These are phyloP conservation scores for Volvox carteri DNA, from an alignment of 163 green algal genomes.

Conservation along the genomic window DNA sequence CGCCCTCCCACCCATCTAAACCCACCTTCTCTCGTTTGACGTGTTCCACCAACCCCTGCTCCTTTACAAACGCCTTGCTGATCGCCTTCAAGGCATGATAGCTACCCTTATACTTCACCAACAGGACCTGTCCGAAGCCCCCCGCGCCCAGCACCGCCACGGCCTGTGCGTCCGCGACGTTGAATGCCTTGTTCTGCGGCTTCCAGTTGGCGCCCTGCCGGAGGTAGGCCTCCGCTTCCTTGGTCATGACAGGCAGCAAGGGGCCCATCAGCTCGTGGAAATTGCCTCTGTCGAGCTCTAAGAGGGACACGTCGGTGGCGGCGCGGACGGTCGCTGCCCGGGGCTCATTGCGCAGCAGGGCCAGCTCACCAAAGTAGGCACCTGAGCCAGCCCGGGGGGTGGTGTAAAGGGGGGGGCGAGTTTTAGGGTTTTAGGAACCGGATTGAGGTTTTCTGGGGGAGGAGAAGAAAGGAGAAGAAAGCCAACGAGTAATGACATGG, in stretches of 20 bases:
- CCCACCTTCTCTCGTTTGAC: slow-evolving; percentile 87
- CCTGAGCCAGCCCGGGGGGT: slow-evolving; percentile 61
- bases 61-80: slow-evolving; percentile 87
- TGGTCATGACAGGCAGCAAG: slow-evolving; percentile 65
- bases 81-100: slow-evolving; percentile 92
- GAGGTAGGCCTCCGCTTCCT: slow-evolving; percentile 62
- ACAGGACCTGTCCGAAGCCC: slow-evolving; percentile 84
- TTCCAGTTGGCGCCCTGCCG: slow-evolving; percentile 40
- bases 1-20: background rate
- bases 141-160: slow-evolving; percentile 87
- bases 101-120: slow-evolving; percentile 63
- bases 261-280: slow-evolving; percentile 69
- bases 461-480: no score
- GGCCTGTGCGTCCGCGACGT: slow-evolving; percentile 75
- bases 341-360: slow-evolving; percentile 84
- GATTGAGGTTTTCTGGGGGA: no score
- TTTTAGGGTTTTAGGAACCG: background rate
- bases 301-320: slow-evolving; percentile 61
- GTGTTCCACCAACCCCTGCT: slow-evolving; percentile 87
- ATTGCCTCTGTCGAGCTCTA: slow-evolving; percentile 64
- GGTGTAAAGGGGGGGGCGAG: background rate
- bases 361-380: slow-evolving; percentile 92
- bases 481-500: no score
- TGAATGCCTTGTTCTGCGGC: slow-evolving; percentile 45
- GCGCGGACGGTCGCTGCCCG: slow-evolving; percentile 82